phyloP scores from a whole-genome alignment of 768 basidiomycete genomes.

The Leccinum rimulosum region DNA sequence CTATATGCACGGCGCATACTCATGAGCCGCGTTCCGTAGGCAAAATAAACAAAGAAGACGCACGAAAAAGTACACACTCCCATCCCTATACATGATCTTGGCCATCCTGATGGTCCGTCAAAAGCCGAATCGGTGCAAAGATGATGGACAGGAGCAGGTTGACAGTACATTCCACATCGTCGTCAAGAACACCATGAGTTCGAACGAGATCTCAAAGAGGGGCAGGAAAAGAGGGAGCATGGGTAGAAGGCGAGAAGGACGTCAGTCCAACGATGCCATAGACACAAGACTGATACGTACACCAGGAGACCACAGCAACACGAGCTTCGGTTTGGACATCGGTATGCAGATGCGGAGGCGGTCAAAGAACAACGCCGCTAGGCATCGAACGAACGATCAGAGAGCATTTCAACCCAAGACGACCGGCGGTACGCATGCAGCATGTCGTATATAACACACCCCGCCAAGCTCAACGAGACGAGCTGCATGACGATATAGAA shows the following conservation, averaged over 20 bases:
- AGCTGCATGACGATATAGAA: slow-evolving; percentile 27
- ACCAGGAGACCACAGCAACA: slow-evolving; percentile 30
- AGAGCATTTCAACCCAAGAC: neutral
- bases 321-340: slow-evolving; percentile 11
- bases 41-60: neutral
- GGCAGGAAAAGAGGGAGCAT: neutral
- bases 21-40: neutral
- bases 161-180: slow-evolving; percentile 30
- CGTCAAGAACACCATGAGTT: slow-evolving; percentile 30
- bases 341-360: slow-evolving; percentile 18
- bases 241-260: neutral
- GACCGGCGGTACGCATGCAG: slow-evolving; percentile 22
- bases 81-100: neutral
- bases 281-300: slow-evolving; percentile 8
- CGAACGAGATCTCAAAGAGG: slow-evolving; percentile 27
- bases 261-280: neutral
- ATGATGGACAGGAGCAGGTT: slow-evolving; percentile 8
- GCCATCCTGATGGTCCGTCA: slow-evolving; percentile 14
- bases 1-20: no score
- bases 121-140: no score
- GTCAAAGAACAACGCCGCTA: slow-evolving; percentile 18
- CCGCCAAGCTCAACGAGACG: slow-evolving; percentile 14
- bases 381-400: neutral
- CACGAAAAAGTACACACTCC: no score
- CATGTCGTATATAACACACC: slow-evolving; percentile 26